A percentile compares a stretch with the other conserved stretches of the same genome.
phyloP scores from a whole-genome alignment of 768 basidiomycete species.

The Auricularia sp. region DNA sequence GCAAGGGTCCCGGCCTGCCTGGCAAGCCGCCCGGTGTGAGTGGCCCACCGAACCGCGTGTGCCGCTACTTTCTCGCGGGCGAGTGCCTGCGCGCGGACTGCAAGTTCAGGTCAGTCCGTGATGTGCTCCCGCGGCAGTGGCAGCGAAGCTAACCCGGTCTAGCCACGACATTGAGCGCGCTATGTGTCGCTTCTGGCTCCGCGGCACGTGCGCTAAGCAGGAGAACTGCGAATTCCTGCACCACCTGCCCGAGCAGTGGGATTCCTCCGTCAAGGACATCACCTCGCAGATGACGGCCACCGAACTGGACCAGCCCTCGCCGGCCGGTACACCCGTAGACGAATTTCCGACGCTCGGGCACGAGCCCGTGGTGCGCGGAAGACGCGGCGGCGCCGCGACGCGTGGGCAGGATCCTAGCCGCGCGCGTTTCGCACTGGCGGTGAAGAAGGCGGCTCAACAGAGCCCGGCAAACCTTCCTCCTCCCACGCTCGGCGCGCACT shows the following conservation, averaged over 20 bases:
- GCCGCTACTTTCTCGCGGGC: constrained; percentile 92
- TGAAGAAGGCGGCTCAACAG: constrained; percentile 50
- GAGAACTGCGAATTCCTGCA: constrained; percentile 95
- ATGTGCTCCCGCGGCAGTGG: background rate
- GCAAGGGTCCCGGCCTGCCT: constrained; percentile 3
- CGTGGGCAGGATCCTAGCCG: constrained; percentile 62
- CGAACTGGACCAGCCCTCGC: constrained; percentile 7
- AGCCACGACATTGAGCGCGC: constrained; percentile 95
- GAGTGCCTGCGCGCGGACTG: constrained; percentile 95
- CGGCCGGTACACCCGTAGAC: constrained; percentile 29
- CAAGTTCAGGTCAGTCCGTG: constrained; percentile 73
- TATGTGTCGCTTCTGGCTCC: constrained; percentile 92
- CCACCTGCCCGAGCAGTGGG: constrained; percentile 78
- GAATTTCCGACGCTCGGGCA: constrained; percentile 62
- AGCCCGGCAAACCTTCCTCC: constrained; percentile 27
- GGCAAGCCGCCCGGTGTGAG: constrained; percentile 2
- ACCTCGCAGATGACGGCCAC: constrained; percentile 36
- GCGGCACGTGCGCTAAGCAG: constrained; percentile 94
- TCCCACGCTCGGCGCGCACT: constrained; percentile 58
- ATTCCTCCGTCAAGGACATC: constrained; percentile 58
- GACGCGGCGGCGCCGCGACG: constrained; percentile 25
- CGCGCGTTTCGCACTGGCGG: constrained; percentile 83
- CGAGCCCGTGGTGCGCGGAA: constrained; percentile 25
- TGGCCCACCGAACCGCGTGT: constrained; percentile 53
- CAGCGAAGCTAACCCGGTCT: constrained; percentile 3